Evolutionary conservation across 345 rosid genomes (phyloP).

Genomic region (Tarenaya hassleriana): DNA sequence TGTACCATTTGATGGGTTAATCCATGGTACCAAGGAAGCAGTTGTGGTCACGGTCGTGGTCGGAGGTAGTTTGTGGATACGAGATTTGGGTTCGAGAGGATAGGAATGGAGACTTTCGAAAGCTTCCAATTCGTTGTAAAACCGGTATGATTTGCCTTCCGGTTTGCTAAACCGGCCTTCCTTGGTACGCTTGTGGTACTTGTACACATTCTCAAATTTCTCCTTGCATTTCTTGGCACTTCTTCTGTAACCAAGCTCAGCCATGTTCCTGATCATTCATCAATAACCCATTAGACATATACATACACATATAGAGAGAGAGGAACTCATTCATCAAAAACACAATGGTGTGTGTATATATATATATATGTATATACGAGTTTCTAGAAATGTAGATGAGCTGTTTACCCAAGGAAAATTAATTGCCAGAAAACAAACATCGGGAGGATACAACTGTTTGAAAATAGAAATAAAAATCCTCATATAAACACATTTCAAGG

Average conservation of each 20-base stretch:
- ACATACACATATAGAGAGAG: neutral
- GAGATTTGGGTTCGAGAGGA: constrained; percentile 28
- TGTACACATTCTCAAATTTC: constrained; percentile 79
- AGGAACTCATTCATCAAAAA: too few relatives aligned
- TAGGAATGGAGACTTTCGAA: constrained; percentile 36
- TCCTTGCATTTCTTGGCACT: constrained; percentile 87
- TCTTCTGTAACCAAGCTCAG: constrained; percentile 63
- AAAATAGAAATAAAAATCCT: constrained; percentile 17
- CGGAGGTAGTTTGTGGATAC: constrained; percentile 13
- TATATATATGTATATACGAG: neutral
- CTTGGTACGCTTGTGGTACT: constrained; percentile 79
- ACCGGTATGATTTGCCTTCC: constrained; percentile 62
- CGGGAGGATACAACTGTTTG: neutral
- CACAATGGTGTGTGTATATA: constrained; percentile 2
- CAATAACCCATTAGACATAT: constrained; percentile 2
- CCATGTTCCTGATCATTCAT: constrained; percentile 57
- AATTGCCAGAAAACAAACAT: too few relatives aligned
- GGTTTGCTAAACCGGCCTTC: constrained; percentile 58
- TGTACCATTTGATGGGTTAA: constrained; percentile 16
- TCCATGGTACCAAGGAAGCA: constrained; percentile 21
- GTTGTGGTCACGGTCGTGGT: constrained; percentile 11
- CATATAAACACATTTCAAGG: too few relatives aligned
- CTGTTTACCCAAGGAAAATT: too few relatives aligned
- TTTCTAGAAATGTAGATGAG: too few relatives aligned
- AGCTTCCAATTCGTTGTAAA: constrained; percentile 73